Evolutionary conservation across 257 asterid genomes (phyloP).

Genomic region (Sherardia arvensis): DNA sequence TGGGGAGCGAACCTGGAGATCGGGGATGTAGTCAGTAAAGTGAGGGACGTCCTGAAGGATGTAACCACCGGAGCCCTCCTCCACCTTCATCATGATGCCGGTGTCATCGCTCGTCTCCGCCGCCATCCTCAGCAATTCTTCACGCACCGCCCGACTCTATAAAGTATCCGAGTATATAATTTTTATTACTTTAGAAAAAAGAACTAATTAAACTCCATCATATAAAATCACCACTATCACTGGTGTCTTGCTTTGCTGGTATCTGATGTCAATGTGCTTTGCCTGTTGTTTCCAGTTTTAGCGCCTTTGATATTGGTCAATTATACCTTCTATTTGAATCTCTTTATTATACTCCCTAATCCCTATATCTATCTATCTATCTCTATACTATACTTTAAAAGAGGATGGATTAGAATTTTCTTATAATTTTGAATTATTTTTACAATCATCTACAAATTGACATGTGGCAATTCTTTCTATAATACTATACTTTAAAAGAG

Average conservation of each 20-base stretch:
- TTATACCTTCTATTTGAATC: too few relatives aligned
- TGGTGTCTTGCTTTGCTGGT: too few relatives aligned
- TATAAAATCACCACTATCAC: background rate
- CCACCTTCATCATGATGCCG: conserved; percentile 59
- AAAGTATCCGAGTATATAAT: too few relatives aligned
- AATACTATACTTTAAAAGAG: too few relatives aligned
- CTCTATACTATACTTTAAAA: too few relatives aligned
- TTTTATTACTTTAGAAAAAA: background rate
- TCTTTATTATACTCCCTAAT: too few relatives aligned
- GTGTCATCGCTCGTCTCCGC: conserved; percentile 22
- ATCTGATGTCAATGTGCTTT: background rate
- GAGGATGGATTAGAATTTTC: too few relatives aligned
- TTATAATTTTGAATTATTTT: too few relatives aligned
- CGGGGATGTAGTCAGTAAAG: conserved; percentile 64
- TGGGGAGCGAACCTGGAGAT: conserved; percentile 49
- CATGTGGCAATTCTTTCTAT: too few relatives aligned
- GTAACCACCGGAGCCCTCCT: conserved; percentile 55
- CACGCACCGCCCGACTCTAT: background rate
- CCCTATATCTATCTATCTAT: too few relatives aligned
- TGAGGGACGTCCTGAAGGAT: conserved; percentile 95
- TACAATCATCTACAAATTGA: too few relatives aligned
- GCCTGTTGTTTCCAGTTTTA: background rate
- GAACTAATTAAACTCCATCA: background rate
- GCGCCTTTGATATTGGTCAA: background rate
- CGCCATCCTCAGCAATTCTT: background rate